Conservation (phyloP, 345 rosid species). For the Lumnitzera littorea region DNA sequence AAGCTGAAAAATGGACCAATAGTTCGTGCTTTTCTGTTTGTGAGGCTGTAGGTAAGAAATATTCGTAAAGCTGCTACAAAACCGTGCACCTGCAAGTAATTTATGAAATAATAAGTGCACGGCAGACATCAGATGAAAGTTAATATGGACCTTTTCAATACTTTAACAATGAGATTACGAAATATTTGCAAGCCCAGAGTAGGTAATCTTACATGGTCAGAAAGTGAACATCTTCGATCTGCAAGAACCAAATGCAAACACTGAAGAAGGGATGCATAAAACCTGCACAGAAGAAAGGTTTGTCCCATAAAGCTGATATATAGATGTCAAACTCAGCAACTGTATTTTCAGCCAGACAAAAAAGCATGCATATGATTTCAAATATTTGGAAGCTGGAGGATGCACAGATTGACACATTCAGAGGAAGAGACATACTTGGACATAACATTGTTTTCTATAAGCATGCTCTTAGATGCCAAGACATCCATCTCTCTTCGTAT, state of each 20-base stretch:
- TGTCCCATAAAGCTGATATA: background rate
- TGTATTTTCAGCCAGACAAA: background rate
- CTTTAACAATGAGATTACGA: background rate
- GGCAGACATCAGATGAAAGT: too few relatives aligned
- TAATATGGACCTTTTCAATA: too few relatives aligned
- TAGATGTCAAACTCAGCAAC: background rate
- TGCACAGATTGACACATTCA: background rate
- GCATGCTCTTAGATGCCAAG: slow-evolving; percentile 47
- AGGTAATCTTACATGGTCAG: slow-evolving; percentile 65
- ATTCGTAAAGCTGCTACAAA: slow-evolving; percentile 65
- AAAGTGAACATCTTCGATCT: slow-evolving; percentile 55
- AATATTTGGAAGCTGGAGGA: background rate
- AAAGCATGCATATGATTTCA: background rate
- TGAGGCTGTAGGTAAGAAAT: slow-evolving; percentile 73
- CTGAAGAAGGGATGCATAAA: slow-evolving; percentile 71
- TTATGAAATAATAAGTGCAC: background rate
- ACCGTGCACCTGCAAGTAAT: slow-evolving; percentile 56
- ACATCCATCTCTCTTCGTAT: slow-evolving; percentile 76
- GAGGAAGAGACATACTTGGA: slow-evolving; percentile 40
- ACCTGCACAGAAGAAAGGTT: slow-evolving; percentile 31
- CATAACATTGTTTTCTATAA: slow-evolving; percentile 52
- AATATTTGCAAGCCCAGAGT: slow-evolving; percentile 7
- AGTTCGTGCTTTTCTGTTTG: slow-evolving; percentile 25
- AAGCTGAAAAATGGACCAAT: slow-evolving; percentile 19
- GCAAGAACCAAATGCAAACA: slow-evolving; percentile 69